phyloP scores from a whole-genome alignment of 305 asterid genomes.

The Solanum hybrid region DNA sequence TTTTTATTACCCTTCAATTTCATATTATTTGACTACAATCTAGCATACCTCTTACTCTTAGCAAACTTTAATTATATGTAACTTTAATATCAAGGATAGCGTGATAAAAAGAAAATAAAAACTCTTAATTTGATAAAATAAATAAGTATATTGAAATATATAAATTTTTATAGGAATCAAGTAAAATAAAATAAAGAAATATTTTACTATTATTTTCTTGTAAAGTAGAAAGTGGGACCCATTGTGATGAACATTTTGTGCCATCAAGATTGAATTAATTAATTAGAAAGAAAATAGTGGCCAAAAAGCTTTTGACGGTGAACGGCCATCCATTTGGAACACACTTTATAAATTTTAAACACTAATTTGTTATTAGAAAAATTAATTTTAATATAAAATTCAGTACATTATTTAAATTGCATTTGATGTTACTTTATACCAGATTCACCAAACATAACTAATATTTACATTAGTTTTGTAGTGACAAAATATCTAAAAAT shows the following conservation, averaged over 20 bases:
- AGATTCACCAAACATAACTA: neutral
- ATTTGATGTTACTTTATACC: neutral
- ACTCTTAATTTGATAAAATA: too few species aligned
- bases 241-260: neutral
- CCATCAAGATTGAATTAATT: neutral
- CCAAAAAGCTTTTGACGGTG: neutral
- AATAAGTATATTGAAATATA: too few species aligned
- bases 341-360: neutral
- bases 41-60: too few species aligned
- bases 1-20: neutral
- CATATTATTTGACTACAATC: too few species aligned
- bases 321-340: neutral
- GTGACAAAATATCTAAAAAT: too few species aligned
- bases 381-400: neutral
- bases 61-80: too few species aligned
- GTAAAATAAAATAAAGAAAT: neutral
- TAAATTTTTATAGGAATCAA: neutral
- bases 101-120: neutral
- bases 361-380: neutral
- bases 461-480: too few species aligned
- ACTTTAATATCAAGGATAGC: neutral
- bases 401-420: neutral
- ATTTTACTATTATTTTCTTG: neutral
- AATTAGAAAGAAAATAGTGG: neutral
- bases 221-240: neutral